Percentiles rank a stretch among this genome's conserved stretches.
Conservation (phyloP, 345 rosid species). For the Brassica carinata region DNA sequence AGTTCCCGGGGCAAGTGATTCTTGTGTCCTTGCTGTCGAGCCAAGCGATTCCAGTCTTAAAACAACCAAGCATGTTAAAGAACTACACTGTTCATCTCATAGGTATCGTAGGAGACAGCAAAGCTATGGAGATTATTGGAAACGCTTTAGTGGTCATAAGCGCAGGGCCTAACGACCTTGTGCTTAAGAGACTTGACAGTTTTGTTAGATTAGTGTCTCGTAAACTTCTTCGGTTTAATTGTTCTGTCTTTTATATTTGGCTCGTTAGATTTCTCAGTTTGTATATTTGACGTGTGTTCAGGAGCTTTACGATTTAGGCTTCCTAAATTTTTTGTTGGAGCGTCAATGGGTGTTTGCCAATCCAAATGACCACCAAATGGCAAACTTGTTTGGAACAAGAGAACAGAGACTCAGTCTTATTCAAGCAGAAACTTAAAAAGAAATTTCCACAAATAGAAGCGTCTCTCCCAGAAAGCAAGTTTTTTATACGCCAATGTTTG, state of each 20-base stretch:
- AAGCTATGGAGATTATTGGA: constrained; percentile 40
- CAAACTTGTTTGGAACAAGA: no score
- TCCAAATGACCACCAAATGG: not conserved
- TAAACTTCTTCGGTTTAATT: not conserved
- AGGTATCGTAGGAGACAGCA: constrained; percentile 42
- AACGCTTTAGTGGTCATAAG: constrained; percentile 49
- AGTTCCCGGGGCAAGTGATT: no score
- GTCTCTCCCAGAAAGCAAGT: no score
- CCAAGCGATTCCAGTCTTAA: constrained; percentile 39
- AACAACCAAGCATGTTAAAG: constrained; percentile 48
- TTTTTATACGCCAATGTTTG: no score
- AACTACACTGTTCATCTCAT: constrained; percentile 16
- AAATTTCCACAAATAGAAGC: no score
- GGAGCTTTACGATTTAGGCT: not conserved
- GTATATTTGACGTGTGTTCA: not conserved
- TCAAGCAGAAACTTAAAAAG: no score
- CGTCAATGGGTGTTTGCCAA: not conserved
- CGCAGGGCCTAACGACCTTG: constrained; percentile 58
- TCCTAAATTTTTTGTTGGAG: not conserved
- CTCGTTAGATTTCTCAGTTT: not conserved
- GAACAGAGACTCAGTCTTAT: no score
- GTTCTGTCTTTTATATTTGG: not conserved
- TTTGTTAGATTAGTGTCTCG: not conserved
- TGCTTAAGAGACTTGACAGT: no score
- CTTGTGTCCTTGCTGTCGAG: constrained; percentile 2